These are phyloP conservation scores for Phytophthora boehmeriae DNA, from an alignment of 352 stramenopile genomes.

Conservation along the genomic window DNA sequence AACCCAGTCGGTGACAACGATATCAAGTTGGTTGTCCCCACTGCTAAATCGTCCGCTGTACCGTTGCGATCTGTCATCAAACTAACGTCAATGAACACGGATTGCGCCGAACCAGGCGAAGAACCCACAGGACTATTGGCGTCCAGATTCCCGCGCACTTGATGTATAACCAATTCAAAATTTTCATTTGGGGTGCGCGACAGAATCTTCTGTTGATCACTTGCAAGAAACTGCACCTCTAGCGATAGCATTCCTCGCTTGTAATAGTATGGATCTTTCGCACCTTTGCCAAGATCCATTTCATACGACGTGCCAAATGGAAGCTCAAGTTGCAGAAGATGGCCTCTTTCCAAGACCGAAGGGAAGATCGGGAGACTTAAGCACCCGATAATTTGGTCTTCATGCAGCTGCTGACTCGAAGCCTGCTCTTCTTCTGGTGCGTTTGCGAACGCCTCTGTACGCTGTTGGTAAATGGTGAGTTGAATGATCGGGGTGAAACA, in stretches of 20 bases:
- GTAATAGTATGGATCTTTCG: constrained; percentile 16
- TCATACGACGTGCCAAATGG: constrained; percentile 23
- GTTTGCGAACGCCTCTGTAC: not conserved
- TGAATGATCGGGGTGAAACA: constrained; percentile 19
- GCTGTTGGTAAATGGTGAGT: constrained; percentile 24
- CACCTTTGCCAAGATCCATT: not conserved
- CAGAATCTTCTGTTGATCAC: not conserved
- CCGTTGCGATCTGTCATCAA: constrained; percentile 13
- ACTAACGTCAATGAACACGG: constrained; percentile 27
- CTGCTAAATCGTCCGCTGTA: constrained; percentile 5
- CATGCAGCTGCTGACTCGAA: not conserved
- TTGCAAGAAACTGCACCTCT: constrained; percentile 42
- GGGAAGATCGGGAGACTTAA: constrained; percentile 38
- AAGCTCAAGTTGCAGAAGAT: constrained; percentile 39
- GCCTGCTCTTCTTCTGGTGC: not conserved
- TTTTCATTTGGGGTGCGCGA: not conserved
- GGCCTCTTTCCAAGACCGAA: constrained; percentile 22
- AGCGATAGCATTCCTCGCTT: constrained; percentile 34
- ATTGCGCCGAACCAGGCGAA: not conserved
- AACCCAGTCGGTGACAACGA: constrained; percentile 11
- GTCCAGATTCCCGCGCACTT: constrained; percentile 13
- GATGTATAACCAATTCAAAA: constrained; percentile 34
- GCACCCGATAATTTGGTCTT: constrained; percentile 25
- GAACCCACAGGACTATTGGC: not conserved
- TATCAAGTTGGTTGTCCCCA: constrained; percentile 19